phyloP scores from a whole-genome alignment of 768 basidiomycete species.

The Trametes punicea region DNA sequence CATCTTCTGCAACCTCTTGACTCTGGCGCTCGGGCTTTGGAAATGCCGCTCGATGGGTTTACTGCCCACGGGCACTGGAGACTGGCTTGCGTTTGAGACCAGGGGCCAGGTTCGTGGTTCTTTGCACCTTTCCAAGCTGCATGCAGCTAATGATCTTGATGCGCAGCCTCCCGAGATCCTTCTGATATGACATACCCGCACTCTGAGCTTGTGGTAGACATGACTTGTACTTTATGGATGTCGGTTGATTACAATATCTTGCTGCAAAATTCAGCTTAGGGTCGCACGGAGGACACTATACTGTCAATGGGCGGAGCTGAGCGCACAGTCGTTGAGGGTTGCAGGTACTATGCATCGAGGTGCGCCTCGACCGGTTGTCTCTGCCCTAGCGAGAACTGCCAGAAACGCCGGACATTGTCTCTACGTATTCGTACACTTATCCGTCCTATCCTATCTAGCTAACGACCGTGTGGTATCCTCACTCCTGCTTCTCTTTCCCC shows the following conservation, averaged over 20 bases:
- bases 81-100: conserved; percentile 93
- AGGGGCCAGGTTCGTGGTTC: conserved; percentile 41
- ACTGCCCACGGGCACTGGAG: conserved; percentile 84
- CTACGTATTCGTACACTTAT: background rate
- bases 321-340: too few species aligned
- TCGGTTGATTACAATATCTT: too few species aligned
- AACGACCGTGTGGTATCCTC: background rate
- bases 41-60: conserved; percentile 93
- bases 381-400: background rate
- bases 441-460: background rate
- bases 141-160: background rate
- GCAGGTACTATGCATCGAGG: too few species aligned
- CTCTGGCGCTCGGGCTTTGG: conserved; percentile 83
- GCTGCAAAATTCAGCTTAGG: too few species aligned
- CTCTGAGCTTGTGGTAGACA: background rate
- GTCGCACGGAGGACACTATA: too few species aligned
- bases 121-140: background rate
- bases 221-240: too few species aligned
- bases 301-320: too few species aligned
- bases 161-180: conserved; percentile 14
- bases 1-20: conserved; percentile 69
- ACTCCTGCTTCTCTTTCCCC: background rate
- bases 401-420: background rate
- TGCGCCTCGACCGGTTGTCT: too few species aligned
- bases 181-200: conserved; percentile 6